A percentile compares a stretch with the other conserved stretches of the same genome.
Evolutionary conservation across 495 filamentous ascomycete species (phyloP).

Genomic region (Friedmanniomyces endolithicus): DNA sequence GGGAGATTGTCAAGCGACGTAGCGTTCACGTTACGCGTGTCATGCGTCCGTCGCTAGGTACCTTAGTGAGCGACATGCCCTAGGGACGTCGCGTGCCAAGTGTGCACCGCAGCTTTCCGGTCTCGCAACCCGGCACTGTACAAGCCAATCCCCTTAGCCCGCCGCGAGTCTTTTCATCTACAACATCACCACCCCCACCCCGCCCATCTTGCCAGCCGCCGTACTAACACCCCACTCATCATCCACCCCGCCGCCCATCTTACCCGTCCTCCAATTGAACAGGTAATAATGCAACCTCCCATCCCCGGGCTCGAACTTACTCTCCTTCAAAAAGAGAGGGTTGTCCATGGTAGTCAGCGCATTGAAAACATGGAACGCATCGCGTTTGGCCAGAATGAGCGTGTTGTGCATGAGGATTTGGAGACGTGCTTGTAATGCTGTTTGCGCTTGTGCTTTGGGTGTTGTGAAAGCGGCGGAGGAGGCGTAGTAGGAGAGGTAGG

Average conservation of each 20-base stretch:
- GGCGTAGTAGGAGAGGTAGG: slow-evolving; percentile 95
- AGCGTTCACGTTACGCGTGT: too few relatives aligned
- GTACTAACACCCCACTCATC: slow-evolving; percentile 47
- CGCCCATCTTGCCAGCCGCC: slow-evolving; percentile 64
- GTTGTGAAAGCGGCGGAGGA: slow-evolving; percentile 62
- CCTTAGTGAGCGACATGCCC: too few relatives aligned
- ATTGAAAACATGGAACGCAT: slow-evolving; percentile 92
- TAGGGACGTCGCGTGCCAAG: too few relatives aligned
- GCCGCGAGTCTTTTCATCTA: slow-evolving; percentile 22
- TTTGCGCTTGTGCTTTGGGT: slow-evolving; percentile 36
- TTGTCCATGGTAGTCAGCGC: slow-evolving; percentile 89
- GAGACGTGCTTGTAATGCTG: slow-evolving; percentile 39
- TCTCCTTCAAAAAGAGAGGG: slow-evolving; percentile 75
- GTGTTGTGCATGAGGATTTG: slow-evolving; percentile 72
- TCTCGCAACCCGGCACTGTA: too few relatives aligned
- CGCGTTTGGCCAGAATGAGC: slow-evolving; percentile 72
- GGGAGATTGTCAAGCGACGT: too few relatives aligned
- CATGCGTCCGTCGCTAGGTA: too few relatives aligned
- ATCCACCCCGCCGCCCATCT: slow-evolving; percentile 73
- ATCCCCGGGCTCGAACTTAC: slow-evolving; percentile 88
- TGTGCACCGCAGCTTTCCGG: too few relatives aligned
- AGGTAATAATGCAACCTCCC: slow-evolving; percentile 92
- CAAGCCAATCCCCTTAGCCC: background rate
- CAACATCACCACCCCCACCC: slow-evolving; percentile 80
- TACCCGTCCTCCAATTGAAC: slow-evolving; percentile 83